Percentiles rank a stretch among this genome's conserved stretches.
These are phyloP conservation scores for Alternaria solani DNA, from an alignment of 2,329 filamentous ascomycete species.

Conservation along the genomic window DNA sequence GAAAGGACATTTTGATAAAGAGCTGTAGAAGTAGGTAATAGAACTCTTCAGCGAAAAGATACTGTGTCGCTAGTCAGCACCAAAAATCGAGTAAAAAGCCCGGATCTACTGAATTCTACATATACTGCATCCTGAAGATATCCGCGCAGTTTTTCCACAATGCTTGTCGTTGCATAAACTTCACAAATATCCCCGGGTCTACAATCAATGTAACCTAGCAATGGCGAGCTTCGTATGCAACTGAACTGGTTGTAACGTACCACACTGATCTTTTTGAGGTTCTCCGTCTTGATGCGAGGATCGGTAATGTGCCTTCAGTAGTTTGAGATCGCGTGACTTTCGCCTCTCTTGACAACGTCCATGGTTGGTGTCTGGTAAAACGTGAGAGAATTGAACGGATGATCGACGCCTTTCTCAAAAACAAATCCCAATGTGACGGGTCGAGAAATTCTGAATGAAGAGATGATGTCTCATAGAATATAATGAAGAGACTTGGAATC, in stretches of 20 bases:
- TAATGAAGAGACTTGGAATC: background rate
- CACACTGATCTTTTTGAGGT: background rate
- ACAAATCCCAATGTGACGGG: background rate
- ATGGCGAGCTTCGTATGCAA: background rate
- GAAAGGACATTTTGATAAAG: conserved; percentile 1
- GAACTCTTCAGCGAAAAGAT: conserved; percentile 4
- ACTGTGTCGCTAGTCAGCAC: background rate
- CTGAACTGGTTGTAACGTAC: background rate
- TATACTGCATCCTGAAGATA: no score
- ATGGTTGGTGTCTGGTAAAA: background rate
- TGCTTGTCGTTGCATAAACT: background rate
- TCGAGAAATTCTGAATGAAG: background rate
- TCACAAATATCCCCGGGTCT: background rate
- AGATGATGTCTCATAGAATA: background rate
- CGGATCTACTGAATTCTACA: background rate
- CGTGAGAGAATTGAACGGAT: background rate
- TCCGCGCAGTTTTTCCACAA: no score
- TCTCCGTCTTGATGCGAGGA: background rate
- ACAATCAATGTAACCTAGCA: background rate
- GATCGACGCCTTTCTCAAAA: background rate
- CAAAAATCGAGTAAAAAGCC: no score
- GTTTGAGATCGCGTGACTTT: background rate
- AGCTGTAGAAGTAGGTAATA: conserved; percentile 2
- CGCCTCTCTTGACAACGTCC: background rate
- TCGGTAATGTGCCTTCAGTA: background rate